phyloP scores from a whole-genome alignment of 768 basidiomycete species.

The Inosperma sp. region DNA sequence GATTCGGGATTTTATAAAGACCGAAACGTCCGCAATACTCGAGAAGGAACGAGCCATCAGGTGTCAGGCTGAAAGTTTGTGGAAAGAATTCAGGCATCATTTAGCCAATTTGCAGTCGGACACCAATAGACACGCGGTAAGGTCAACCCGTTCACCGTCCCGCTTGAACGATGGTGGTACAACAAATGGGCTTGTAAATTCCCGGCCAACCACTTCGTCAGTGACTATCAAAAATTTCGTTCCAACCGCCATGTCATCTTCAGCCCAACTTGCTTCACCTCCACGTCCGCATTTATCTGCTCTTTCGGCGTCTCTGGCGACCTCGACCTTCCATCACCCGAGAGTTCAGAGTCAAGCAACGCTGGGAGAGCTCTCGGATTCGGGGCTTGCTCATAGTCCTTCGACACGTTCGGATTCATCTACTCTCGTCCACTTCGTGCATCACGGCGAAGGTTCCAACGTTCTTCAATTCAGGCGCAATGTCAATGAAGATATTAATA shows the following conservation, averaged over 20 bases:
- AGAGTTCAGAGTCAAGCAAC: constrained; percentile 29
- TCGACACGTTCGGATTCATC: constrained; percentile 32
- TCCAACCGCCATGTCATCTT: constrained; percentile 37
- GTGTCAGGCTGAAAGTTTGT: constrained; percentile 56
- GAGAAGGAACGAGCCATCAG: constrained; percentile 50
- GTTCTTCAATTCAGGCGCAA: constrained; percentile 40
- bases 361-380: constrained; percentile 17
- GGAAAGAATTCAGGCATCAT: constrained; percentile 53
- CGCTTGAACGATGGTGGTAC: constrained; percentile 12
- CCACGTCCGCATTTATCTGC: constrained; percentile 49
- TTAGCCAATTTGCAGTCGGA: constrained; percentile 42
- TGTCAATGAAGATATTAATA: constrained; percentile 39
- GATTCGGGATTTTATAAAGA: constrained; percentile 47
- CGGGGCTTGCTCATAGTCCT: constrained; percentile 20
- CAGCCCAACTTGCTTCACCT: constrained; percentile 26
- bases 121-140: constrained; percentile 11
- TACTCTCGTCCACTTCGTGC: constrained; percentile 29
- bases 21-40: constrained; percentile 54
- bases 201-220: constrained; percentile 22
- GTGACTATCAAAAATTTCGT: constrained; percentile 52
- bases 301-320: constrained; percentile 66
- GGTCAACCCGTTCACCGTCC: constrained; percentile 16
- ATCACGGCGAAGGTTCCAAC: constrained; percentile 28
- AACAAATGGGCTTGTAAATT: constrained; percentile 18
- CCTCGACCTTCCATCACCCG: constrained; percentile 53